phyloP scores from a whole-genome alignment of 805 yeast genomes.

The Brettanomyces anomalus region DNA sequence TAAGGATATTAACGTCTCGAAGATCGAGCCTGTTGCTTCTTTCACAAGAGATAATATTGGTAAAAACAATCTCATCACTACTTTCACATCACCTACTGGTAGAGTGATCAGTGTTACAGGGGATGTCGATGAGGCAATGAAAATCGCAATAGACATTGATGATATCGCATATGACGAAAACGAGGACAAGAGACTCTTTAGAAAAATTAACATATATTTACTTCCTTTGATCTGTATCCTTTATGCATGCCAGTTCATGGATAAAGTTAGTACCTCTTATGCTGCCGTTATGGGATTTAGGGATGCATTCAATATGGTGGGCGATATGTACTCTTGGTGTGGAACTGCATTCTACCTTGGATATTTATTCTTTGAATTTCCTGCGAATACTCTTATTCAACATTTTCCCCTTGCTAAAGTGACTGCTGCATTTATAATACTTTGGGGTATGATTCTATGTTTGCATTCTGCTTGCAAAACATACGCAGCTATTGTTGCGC shows the following conservation, averaged over 20 bases:
- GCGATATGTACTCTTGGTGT: constrained; percentile 32
- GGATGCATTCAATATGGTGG: constrained; percentile 27
- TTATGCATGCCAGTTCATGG: constrained; percentile 50
- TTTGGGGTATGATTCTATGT: constrained; percentile 31
- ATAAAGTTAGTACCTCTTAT: constrained; percentile 42
- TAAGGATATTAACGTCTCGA: neutral
- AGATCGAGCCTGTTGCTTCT: neutral
- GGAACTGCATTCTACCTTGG: constrained; percentile 38
- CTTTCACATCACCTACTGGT: constrained; percentile 1
- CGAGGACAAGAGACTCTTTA: constrained; percentile 5
- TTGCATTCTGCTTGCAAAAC: constrained; percentile 34
- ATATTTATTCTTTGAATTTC: constrained; percentile 37
- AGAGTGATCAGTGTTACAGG: neutral
- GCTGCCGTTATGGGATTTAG: constrained; percentile 41
- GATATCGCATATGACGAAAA: neutral
- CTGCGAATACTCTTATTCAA: constrained; percentile 37
- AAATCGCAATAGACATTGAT: constrained; percentile 1
- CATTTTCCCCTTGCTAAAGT: constrained; percentile 43
- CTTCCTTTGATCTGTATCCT: constrained; percentile 42
- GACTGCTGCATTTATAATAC: constrained; percentile 21
- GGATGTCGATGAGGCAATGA: constrained; percentile 3
- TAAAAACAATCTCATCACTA: neutral
- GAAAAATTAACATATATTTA: constrained; percentile 41
- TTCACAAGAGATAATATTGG: constrained; percentile 2
- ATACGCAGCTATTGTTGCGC: constrained; percentile 36